phyloP scores from a whole-genome alignment of 176 grass and related monocot genomes.

The Calamus simplicifolius region DNA sequence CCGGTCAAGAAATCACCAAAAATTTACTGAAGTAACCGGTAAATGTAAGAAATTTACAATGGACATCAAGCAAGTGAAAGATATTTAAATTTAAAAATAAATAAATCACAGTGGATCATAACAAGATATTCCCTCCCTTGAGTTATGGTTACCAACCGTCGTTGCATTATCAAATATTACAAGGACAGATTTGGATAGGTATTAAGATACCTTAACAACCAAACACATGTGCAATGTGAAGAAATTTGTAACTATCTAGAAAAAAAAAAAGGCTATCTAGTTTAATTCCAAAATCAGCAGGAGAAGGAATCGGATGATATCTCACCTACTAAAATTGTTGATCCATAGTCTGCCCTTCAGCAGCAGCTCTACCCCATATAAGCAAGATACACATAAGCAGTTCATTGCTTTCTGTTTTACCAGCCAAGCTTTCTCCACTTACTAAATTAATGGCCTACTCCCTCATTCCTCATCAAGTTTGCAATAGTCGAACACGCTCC shows the following conservation, averaged over 20 bases:
- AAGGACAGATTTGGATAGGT: constrained; percentile 75
- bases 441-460: constrained; percentile 69
- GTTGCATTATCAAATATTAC: constrained; percentile 89
- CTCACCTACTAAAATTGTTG: constrained; percentile 80
- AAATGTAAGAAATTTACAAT: not conserved
- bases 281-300: not conserved
- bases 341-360: constrained; percentile 62
- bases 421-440: constrained; percentile 80
- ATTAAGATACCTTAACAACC: not conserved
- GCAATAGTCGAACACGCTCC: constrained; percentile 12
- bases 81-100: not conserved
- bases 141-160: constrained; percentile 89
- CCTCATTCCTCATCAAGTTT: constrained; percentile 66
- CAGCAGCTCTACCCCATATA: constrained; percentile 64
- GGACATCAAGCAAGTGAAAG: not conserved
- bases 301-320: constrained; percentile 2
- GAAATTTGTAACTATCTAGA: not conserved
- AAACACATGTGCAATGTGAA: too few relatives aligned
- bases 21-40: not conserved
- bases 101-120: not conserved
- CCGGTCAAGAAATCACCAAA: constrained; percentile 9
- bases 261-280: constrained; percentile 5
- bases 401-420: constrained; percentile 88
- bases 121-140: constrained; percentile 37
- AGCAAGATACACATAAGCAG: constrained; percentile 82